Base-by-base conservation (phyloP, 345 rosid species). In the Eutrema japonicum region DNA sequence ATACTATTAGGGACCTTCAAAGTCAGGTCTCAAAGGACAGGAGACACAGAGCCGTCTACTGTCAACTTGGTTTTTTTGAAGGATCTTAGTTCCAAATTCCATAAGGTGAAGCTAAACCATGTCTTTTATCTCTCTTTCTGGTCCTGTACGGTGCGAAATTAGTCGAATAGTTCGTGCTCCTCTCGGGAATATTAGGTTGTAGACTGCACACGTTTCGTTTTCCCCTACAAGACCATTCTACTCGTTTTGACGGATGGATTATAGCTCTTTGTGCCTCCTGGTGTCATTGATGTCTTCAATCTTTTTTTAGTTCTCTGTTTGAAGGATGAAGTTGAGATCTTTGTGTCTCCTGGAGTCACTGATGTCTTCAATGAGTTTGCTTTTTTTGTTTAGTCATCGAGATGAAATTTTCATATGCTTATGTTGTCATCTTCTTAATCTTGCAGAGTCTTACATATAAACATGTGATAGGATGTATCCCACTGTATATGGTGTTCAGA, bases 371-470 rank as follows among this genome's bases (percentile, higher is more conserved):
- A 29, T 50, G 40, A 6, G 13, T 56, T 18, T 53, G 40, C 16
- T 45, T 32, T 55, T n/a, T 16, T 41, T 51, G 3, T 51, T 51
- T 46, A 11, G 6, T 11, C 12, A 12, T 42, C 14, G 45, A 30
- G 27, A 35, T 51, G 30, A 11, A 4, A 11, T 36, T 2, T 49
- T 33, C 14, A 33, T 40, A 18, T 45, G 67, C 65, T 61, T 52
- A 56, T 67, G 51, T 40, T 56, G 66, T 57, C 66, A 70, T 67
- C 78, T 45, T 47, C 48, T 74, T 65, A 49, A 42, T 77, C 33
- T 46, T 82, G 86, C 93, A 86, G 98, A 84, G 26, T 71, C 70
- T 73, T 74, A 80, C 10, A 53, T n/a, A 56, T 60, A 77, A 82
- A 73, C 70, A 76, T 61, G 55, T 48, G 51, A 47, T 69, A 81